phyloP scores from a whole-genome alignment of 1,284 basidiomycete species.

The Singerocomus rubriflavus region DNA sequence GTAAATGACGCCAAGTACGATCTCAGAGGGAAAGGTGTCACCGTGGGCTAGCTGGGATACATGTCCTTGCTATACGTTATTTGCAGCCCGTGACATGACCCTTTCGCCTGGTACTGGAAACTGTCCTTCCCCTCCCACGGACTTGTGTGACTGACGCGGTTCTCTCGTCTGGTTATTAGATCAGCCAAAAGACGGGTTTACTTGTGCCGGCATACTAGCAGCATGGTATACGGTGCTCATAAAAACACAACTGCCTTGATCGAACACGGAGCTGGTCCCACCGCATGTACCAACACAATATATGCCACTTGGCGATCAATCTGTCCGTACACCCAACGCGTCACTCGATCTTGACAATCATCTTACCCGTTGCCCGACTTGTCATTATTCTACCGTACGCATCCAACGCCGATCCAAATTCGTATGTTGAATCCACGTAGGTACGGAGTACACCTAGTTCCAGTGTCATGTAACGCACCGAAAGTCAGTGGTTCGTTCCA shows the following conservation, averaged over 20 bases:
- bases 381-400: slow-evolving; percentile 63
- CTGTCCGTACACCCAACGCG: background rate
- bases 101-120: no score
- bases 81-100: background rate
- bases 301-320: no score
- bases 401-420: slow-evolving; percentile 53
- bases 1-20: slow-evolving; percentile 69
- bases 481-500: no score
- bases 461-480: background rate
- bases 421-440: slow-evolving; percentile 57
- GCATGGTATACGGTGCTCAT: no score
- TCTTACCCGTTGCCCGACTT: slow-evolving; percentile 58
- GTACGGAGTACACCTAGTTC: slow-evolving; percentile 50
- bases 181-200: no score
- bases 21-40: slow-evolving; percentile 60
- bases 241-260: no score
- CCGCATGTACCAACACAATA: no score
- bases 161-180: no score
- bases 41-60: slow-evolving; percentile 50
- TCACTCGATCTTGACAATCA: slow-evolving; percentile 49
- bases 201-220: no score
- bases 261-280: no score
- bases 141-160: background rate
- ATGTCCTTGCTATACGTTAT: background rate
- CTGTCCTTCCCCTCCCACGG: background rate